phyloP scores from a whole-genome alignment of 1,284 basidiomycete genomes.

The Malassezia restricta region DNA sequence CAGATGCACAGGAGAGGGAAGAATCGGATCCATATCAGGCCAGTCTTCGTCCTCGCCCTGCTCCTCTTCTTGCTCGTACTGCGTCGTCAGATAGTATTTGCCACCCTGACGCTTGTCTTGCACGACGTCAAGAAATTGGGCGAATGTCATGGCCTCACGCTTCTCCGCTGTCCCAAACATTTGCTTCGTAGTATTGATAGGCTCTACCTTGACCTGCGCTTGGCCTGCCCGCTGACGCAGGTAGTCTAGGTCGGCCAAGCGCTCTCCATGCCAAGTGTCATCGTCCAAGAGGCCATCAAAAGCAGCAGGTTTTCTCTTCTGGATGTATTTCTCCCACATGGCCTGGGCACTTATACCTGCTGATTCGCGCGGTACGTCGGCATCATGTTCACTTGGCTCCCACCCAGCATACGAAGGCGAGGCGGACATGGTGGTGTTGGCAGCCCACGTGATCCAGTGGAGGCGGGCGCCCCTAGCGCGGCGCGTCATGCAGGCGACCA shows the following conservation, averaged over 20 bases:
- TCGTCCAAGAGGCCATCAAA: constrained; percentile 32
- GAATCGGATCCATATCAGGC: constrained; percentile 28
- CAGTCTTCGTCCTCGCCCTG: constrained; percentile 16
- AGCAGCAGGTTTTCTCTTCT: constrained; percentile 28
- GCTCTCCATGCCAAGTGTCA: constrained; percentile 22
- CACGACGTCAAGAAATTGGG: constrained; percentile 27
- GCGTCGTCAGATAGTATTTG: constrained; percentile 42
- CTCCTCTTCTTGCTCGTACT: constrained; percentile 28
- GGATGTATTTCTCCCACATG: constrained; percentile 34
- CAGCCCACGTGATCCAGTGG: neutral
- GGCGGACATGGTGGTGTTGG: neutral
- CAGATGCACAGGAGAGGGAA: constrained; percentile 35
- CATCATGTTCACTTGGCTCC: constrained; percentile 1
- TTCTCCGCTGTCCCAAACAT: constrained; percentile 36
- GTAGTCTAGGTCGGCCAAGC: constrained; percentile 33
- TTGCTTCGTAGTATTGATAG: constrained; percentile 22
- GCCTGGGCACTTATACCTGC: constrained; percentile 18
- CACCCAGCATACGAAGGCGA: constrained; percentile 11
- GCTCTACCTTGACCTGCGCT: constrained; percentile 38
- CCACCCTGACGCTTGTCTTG: constrained; percentile 21
- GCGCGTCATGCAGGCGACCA: neutral
- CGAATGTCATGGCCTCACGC: constrained; percentile 22
- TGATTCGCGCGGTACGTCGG: constrained; percentile 4
- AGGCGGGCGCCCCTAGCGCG: neutral
- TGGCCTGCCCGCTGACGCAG: constrained; percentile 25